These are phyloP conservation scores for Phytophthora pseudosyringae DNA, from an alignment of 352 stramenopile species.

Conservation along the genomic window DNA sequence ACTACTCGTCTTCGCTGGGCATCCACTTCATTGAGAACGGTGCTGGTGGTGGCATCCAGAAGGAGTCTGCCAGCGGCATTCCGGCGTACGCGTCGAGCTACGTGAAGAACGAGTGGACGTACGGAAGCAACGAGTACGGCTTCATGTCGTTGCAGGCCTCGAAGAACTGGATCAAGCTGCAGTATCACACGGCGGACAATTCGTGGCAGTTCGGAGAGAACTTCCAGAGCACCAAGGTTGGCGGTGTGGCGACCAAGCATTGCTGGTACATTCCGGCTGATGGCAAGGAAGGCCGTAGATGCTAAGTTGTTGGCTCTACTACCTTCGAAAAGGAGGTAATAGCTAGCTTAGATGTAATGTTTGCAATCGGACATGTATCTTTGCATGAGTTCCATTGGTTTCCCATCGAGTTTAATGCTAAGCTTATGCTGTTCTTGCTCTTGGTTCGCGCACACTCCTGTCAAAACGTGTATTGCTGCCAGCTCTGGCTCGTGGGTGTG, in stretches of 20 bases:
- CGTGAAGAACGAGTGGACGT: conserved; percentile 25
- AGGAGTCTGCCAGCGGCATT: conserved; percentile 26
- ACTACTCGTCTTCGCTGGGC: conserved; percentile 19
- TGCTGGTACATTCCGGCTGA: conserved; percentile 32
- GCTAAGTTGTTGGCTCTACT: conserved; percentile 6
- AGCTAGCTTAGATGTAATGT: not conserved
- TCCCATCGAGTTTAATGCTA: no score
- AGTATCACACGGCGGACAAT: conserved; percentile 26
- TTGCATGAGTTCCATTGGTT: not conserved
- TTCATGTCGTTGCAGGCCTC: conserved; percentile 29
- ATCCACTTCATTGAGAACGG: conserved; percentile 29
- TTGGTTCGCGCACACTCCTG: no score
- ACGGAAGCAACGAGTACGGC: conserved; percentile 22
- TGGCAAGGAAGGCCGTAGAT: conserved; percentile 16
- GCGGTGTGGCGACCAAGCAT: conserved; percentile 21
- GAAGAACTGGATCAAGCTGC: conserved; percentile 23
- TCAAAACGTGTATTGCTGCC: no score
- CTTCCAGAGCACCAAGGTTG: conserved; percentile 18
- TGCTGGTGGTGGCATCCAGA: conserved; percentile 7
- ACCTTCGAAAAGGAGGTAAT: not conserved
- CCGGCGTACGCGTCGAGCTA: conserved; percentile 11
- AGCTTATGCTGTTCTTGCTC: no score
- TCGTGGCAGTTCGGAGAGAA: conserved; percentile 16
- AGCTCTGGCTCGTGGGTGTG: no score
- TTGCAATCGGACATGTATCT: conserved; percentile 3